Percentiles rank a stretch among this genome's conserved stretches.
phyloP scores from a whole-genome alignment of 768 basidiomycete species.

The Hygrophorus russula region DNA sequence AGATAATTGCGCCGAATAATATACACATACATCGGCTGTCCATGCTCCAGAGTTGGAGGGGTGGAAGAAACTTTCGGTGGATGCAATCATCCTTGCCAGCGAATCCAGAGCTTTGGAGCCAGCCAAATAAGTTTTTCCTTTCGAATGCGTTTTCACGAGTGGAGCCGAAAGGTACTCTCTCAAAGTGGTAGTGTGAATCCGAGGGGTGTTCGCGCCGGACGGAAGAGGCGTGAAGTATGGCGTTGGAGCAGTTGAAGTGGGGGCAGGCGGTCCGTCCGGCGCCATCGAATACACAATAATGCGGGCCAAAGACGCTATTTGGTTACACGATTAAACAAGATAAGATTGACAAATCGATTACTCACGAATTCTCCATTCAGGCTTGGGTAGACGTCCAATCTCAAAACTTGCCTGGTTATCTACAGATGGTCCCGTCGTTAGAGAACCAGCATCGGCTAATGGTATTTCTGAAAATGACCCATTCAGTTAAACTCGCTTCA shows the following conservation, averaged over 20 bases:
- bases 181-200: slow-evolving; percentile 30
- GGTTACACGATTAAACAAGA: slow-evolving; percentile 7
- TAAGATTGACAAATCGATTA: slow-evolving; percentile 8
- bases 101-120: slow-evolving; percentile 82
- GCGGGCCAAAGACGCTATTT: slow-evolving; percentile 62
- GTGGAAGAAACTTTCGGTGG: slow-evolving; percentile 86
- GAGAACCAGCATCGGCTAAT: slow-evolving; percentile 60
- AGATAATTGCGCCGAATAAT: background rate
- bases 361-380: slow-evolving; percentile 64
- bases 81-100: slow-evolving; percentile 73
- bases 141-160: slow-evolving; percentile 32
- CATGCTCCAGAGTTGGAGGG: slow-evolving; percentile 80
- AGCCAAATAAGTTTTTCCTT: slow-evolving; percentile 52
- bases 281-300: slow-evolving; percentile 89
- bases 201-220: slow-evolving; percentile 51
- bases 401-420: slow-evolving; percentile 69
- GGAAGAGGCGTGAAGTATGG: slow-evolving; percentile 64
- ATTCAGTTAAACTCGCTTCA: slow-evolving; percentile 4
- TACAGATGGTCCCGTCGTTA: slow-evolving; percentile 65
- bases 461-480: slow-evolving; percentile 43
- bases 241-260: slow-evolving; percentile 54
- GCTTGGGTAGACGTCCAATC: slow-evolving; percentile 59
- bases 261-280: slow-evolving; percentile 44
- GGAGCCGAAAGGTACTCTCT: slow-evolving; percentile 53
- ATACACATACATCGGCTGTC: slow-evolving; percentile 56